Conservation (phyloP, 768 basidiomycete species). For the Suillus lakei region DNA sequence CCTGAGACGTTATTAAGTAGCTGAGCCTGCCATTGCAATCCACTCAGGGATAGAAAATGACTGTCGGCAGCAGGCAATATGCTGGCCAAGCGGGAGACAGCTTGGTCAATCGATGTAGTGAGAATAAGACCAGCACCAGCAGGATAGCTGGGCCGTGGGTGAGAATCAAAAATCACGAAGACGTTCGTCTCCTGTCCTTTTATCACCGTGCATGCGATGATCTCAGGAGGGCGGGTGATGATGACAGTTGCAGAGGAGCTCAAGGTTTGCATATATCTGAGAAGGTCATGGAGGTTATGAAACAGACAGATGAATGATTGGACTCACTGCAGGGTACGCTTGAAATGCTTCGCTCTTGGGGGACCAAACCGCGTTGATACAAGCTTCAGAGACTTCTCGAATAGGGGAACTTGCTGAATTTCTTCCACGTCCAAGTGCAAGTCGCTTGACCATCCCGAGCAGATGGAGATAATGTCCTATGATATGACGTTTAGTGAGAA, state of each 20-base stretch:
- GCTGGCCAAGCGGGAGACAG: slow-evolving; percentile 48
- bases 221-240: slow-evolving; percentile 76
- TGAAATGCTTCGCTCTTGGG: slow-evolving; percentile 45
- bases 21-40: slow-evolving; percentile 68
- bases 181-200: slow-evolving; percentile 29
- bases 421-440: slow-evolving; percentile 64
- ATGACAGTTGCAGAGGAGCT: slow-evolving; percentile 43
- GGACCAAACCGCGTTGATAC: slow-evolving; percentile 40
- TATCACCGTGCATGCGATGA: slow-evolving; percentile 56
- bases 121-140: slow-evolving; percentile 64
- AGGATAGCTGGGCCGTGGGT: slow-evolving; percentile 62
- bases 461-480: slow-evolving; percentile 63
- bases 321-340: slow-evolving; percentile 30
- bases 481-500: neutral
- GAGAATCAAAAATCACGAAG: slow-evolving; percentile 71
- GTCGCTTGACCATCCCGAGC: slow-evolving; percentile 56
- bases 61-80: slow-evolving; percentile 54
- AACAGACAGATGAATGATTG: neutral
- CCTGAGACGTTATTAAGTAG: slow-evolving; percentile 64
- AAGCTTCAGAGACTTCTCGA: slow-evolving; percentile 44
- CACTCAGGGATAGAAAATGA: slow-evolving; percentile 43
- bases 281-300: slow-evolving; percentile 6
- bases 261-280: slow-evolving; percentile 29
- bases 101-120: slow-evolving; percentile 47
- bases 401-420: slow-evolving; percentile 53